A percentile compares a stretch with the other conserved stretches of the same genome.
Evolutionary conservation across 78 protist species (phyloP).

Genomic region (Dictyostelium capitatum): DNA sequence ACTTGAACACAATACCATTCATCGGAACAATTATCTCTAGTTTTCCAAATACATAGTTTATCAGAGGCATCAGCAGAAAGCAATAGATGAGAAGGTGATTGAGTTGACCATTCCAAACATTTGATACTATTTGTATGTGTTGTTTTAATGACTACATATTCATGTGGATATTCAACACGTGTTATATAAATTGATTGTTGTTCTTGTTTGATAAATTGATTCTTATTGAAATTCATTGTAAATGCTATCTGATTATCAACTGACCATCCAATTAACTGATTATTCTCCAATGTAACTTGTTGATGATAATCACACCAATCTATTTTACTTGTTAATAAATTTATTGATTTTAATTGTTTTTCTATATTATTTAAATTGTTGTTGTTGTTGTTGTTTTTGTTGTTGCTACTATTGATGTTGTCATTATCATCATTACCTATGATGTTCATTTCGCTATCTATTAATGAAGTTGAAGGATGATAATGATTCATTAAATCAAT

Average conservation of each 20-base stretch:
- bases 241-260: slow-evolving; percentile 63
- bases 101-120: slow-evolving; percentile 64
- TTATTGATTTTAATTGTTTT: neutral
- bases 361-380: neutral
- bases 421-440: neutral
- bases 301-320: slow-evolving; percentile 13
- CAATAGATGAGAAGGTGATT: slow-evolving; percentile 15
- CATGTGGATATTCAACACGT: slow-evolving; percentile 56
- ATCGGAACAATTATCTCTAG: slow-evolving; percentile 29
- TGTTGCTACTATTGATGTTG: neutral
- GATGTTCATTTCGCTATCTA: neutral
- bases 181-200: slow-evolving; percentile 23
- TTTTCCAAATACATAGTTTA: slow-evolving; percentile 49
- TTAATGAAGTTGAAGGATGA: neutral
- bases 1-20: slow-evolving; percentile 36
- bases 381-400: neutral
- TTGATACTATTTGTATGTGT: slow-evolving; percentile 20
- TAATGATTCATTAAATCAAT: slow-evolving; percentile 1
- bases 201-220: neutral
- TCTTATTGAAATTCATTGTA: slow-evolving; percentile 12
- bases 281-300: neutral
- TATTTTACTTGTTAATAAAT: neutral
- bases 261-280: slow-evolving; percentile 55
- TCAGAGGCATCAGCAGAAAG: slow-evolving; percentile 35
- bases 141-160: slow-evolving; percentile 25